Base-by-base conservation (phyloP, 768 basidiomycete species). In the Lactifluus piperatus region DNA sequence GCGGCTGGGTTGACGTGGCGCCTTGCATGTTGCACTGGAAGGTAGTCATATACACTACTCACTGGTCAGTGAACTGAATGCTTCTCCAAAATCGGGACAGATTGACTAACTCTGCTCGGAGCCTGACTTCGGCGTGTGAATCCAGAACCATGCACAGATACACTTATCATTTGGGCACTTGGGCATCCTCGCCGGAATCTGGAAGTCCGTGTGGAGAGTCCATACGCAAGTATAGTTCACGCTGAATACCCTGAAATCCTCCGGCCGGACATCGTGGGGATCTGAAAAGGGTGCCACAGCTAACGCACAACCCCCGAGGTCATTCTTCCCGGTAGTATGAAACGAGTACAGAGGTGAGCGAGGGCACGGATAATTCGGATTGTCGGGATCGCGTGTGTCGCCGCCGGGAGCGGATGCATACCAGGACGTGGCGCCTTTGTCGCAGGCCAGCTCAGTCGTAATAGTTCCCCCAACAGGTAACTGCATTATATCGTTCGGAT, bases 241-340 rank as follows among this genome's bases (percentile, higher is more conserved):
- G 45, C 70, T 72, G 66, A 80, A 77, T 51, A 78, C 62, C 36
- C 66, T 67, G 46, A 79, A 71, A 63, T 78, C 77, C 41, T 73
- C 73, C 1, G 76, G 78, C 56, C 72, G 53, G 43, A 79, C 63
- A 6, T 64, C 46, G 20, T 57, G 58, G 20, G 69, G 66, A 59
- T 79, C 70, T 22, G 71, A 70, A 32, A 74, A 71, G 67, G 78
- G 76, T n/a, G 74, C 72, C 49, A 80, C 78, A 18, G 73, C 74
- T 20, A 80, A 68, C 7, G 72, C 75, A 57, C 74, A 73, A 14
- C 75, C 74, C 22, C 65, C 67, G 16, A 72, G 57, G 56, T 75
- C 74, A 39, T 65, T 50, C 11, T 68, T 46, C 14, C 68, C 67
- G 10, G 54, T 69, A 9, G 74, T 71, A 55, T 73, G 72, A 62